Evolutionary conservation across 345 rosid genomes (phyloP), one percentile per base, ranked within the genome.

Genomic region (Euphorbia pulcherrima): DNA sequence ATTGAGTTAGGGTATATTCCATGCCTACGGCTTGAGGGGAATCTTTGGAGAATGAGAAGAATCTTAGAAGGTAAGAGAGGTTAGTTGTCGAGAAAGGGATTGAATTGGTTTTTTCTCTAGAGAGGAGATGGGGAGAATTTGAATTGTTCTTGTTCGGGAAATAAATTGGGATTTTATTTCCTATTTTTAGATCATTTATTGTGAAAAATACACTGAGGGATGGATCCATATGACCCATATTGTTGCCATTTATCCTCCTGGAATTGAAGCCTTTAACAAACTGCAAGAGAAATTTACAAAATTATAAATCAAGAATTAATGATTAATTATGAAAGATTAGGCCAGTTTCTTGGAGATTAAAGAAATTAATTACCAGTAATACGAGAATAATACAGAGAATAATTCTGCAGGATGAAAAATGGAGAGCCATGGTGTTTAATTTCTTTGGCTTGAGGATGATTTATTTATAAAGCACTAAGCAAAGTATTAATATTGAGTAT

Each of bases 1-100:
- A 89, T 55, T 75, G 81, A 46, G 10, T 67, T 55, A 92, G 73
- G 1, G 96, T 86, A 40, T 82, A 73, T 1, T 78, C 80, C 78
- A 92, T 75, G 76, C 88, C 94, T 69, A 80, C 77, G 60, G 89
- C 97, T 74, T 83, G 96, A 35, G 82, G 84, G 59, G 96, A 85
- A 28, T 70, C 75, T 37, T 62, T 54, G 52, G 84, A 57, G 69
- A 88, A 63, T n/a, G 94, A 83, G 84, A 89, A 88, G 65, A 71
- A 50, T 18, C 83, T 58, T 21, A 86, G 87, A 48, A 92, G 81
- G 33, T 67, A 76, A 46, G 85, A 74, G 33, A 87, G 83, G 24
- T 83, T 53, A n/a, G 77, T 27, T 2, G 68, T 81, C 5, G 88
- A 78, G 70, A 92, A 89, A 59, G 96, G 94, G 47, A 87, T 81